Evolutionary conservation across 768 basidiomycete species (phyloP).

Genomic region (Suillus paluster): DNA sequence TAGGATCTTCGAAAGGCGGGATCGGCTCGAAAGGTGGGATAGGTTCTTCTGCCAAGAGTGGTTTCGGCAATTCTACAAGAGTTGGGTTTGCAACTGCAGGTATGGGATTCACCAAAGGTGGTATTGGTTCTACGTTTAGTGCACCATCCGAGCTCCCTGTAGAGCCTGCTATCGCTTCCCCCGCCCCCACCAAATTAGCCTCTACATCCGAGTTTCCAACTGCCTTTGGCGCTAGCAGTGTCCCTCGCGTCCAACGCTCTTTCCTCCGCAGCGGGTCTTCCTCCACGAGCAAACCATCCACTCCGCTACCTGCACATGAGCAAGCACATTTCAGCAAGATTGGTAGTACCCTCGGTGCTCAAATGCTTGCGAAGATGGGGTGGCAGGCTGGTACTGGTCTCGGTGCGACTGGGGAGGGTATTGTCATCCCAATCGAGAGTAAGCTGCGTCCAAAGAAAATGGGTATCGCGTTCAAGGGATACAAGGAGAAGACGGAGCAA

Average conservation of each 20-base stretch:
- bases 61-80: conserved; percentile 28
- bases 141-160: conserved; percentile 15
- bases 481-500: conserved; percentile 87
- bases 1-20: conserved; percentile 36
- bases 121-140: conserved; percentile 45
- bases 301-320: conserved; percentile 66
- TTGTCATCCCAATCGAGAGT: conserved; percentile 85
- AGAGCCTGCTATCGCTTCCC: conserved; percentile 35
- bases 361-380: conserved; percentile 93
- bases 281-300: conserved; percentile 49
- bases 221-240: conserved; percentile 36
- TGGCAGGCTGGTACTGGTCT: conserved; percentile 87
- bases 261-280: conserved; percentile 60
- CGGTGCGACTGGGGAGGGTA: conserved; percentile 76
- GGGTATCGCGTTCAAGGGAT: conserved; percentile 88
- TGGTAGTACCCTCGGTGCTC: conserved; percentile 78
- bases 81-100: conserved; percentile 1
- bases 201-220: conserved; percentile 37
- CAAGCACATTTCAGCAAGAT: conserved; percentile 83
- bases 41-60: conserved; percentile 35
- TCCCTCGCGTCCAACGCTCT: conserved; percentile 44
- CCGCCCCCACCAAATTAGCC: conserved; percentile 23
- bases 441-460: conserved; percentile 84
- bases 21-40: conserved; percentile 30
- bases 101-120: conserved; percentile 43